Base-by-base conservation (phyloP, 1,139 yeast species). In the Zygosaccharomyces pseudobailii region DNA sequence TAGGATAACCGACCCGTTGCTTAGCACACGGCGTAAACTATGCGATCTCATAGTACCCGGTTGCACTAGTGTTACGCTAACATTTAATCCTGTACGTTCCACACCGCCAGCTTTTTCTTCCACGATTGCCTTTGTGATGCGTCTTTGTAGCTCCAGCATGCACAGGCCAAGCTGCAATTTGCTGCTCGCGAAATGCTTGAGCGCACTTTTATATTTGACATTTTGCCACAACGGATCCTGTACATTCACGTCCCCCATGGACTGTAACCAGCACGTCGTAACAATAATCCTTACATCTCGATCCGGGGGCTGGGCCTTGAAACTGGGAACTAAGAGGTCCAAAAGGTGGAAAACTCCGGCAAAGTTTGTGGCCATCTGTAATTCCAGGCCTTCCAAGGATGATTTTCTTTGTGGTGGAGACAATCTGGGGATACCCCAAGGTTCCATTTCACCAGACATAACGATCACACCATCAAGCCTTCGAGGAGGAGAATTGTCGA, bases 21-120 rank as follows among this genome's bases (percentile, higher is more conserved):
- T 81, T 8, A 87, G 53, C 42, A 84, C 80, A 50, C 97, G 76
- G 58, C 95, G 80, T 40, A 92, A 84, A 32, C 94, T 81, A 2
- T 95, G 87, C 2, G 95, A 82, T 58, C 97, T 76, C 84, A 87
- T 86, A 42, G 90, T 58, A 0, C 98, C 98, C 0, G 98, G 98
- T 61, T 92, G 94, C 4, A 87, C 95, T 50, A 87, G 58, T 50
- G 84, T 76, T n/a, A 88, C 75, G 43, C 84, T 76, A 13, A 87
- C 81, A 58, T 85, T 86, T 27, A 83, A 79, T 58, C 87, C 95
- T 27, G 80, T 75, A 32, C 90, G 72, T 57, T 79, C 80, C 54
- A 78, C 80, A 4, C 61, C 61, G 36, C 72, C 73, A 25, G 55
- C 55, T 19, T 55, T 49, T 52, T 71, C 72, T 34, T 68, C 66